phyloP scores from a whole-genome alignment of 345 rosid genomes.

The Pugionium dolabratum region DNA sequence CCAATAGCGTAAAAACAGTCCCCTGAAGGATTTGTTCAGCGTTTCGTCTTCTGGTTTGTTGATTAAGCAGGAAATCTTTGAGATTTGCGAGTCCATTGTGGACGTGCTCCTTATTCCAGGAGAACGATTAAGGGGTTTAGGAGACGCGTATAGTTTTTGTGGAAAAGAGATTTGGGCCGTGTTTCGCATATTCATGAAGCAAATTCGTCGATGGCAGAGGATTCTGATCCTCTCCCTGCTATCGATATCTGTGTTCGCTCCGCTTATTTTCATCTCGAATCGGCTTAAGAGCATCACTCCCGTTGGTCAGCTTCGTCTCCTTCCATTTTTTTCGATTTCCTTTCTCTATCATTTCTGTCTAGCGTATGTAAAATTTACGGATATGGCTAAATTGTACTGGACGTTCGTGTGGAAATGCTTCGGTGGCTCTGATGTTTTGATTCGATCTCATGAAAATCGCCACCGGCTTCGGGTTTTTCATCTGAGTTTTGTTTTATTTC shows the following conservation, averaged over 20 bases:
- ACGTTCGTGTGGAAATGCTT: conserved; percentile 4
- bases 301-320: conserved; percentile 48
- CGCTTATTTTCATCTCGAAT: conserved; percentile 62
- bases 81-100: conserved; percentile 21
- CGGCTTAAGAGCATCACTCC: conserved; percentile 54
- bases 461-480: conserved; percentile 6
- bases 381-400: too few relatives aligned
- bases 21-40: conserved; percentile 40
- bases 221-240: conserved; percentile 74
- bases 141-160: conserved; percentile 24
- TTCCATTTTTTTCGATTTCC: not conserved
- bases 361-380: conserved; percentile 6
- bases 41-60: conserved; percentile 23
- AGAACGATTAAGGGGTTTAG: conserved; percentile 42
- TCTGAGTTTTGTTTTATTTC: conserved; percentile 26
- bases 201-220: conserved; percentile 75
- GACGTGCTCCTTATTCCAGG: conserved; percentile 43
- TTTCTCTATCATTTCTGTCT: not conserved
- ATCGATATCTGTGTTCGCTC: conserved; percentile 69
- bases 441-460: conserved; percentile 14
- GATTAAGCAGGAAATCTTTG: conserved; percentile 40
- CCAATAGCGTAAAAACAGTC: conserved; percentile 9
- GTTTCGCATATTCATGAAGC: conserved; percentile 59
- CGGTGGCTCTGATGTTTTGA: conserved; percentile 10
- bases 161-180: not conserved